Base-by-base conservation (phyloP, 1,284 basidiomycete genomes). In the Thecaphora frezii region DNA sequence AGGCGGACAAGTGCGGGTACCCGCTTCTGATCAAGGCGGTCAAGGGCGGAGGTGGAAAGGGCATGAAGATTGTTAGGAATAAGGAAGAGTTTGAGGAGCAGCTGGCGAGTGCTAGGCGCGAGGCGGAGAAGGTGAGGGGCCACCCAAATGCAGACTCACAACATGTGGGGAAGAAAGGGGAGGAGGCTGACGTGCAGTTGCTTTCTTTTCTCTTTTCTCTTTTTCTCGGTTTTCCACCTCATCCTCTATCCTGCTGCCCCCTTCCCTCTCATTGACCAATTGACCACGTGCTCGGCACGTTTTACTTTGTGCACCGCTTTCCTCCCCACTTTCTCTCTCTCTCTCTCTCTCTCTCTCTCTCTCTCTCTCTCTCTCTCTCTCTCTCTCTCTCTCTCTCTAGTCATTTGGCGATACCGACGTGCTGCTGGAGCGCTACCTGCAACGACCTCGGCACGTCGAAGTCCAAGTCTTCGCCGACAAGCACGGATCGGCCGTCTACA, bases 71-170 rank as follows among this genome's bases (percentile, higher is more conserved):
- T 33, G 80, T 73, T n/a, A 51, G 84, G 24, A 82, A 84, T 0
- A 79, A 83, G 9, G 81, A 80, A 26, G 87, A 88, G 28, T 93
- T 93, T 68, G 79, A 84, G 51, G 88, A 92, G 59, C 88, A 90
- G 19, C 83, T 96, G 1, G 84, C 84, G 40, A 89, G 89, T 25
- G 93, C 93, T 0, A 86, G 90, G 77, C 85, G 93, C 41, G 93
- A 97, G 80, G 73, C 70, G 12, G n/a, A 60, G 24, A 58, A 54
- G 46, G 46, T 46, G 44, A n/a, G n/a, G n/a, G n/a, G n/a, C n/a
- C n/a, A n/a, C n/a, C n/a, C n/a, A n/a, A n/a, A n/a, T n/a, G n/a
- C n/a, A n/a, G n/a, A n/a, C n/a, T n/a, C n/a, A n/a, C n/a, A n/a
- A 12, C 33, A 12, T 37, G 12, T 37, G 33, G 33, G n/a, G 33